Percentiles rank a stretch among this genome's conserved stretches.
Evolutionary conservation across 495 filamentous ascomycete species (phyloP).

Genomic region (Penicillium arizonense): DNA sequence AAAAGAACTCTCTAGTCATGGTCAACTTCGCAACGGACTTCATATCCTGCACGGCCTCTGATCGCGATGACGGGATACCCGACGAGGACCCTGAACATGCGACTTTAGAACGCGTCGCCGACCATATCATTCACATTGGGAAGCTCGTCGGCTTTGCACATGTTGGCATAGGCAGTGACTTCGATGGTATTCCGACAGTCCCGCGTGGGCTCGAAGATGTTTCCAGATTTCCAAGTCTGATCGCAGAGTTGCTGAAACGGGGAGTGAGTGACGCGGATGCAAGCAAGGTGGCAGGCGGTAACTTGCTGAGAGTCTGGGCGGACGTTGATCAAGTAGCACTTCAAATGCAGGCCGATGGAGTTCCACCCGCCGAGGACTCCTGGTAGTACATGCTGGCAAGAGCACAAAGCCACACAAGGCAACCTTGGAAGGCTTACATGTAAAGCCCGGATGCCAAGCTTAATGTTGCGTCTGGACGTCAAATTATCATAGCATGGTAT

Average conservation of each 20-base stretch:
- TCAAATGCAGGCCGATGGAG: slow-evolving; percentile 58
- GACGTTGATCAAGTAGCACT: slow-evolving; percentile 67
- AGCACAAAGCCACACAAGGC: too few relatives aligned
- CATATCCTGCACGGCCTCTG: slow-evolving; percentile 55
- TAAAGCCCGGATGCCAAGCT: too few relatives aligned
- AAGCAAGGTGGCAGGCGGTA: slow-evolving; percentile 66
- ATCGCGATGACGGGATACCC: slow-evolving; percentile 40
- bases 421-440: too few relatives aligned
- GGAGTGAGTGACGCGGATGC: slow-evolving; percentile 69
- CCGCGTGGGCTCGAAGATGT: slow-evolving; percentile 68
- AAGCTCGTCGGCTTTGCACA: slow-evolving; percentile 56
- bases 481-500: too few relatives aligned
- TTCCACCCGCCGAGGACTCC: slow-evolving; percentile 62
- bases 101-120: slow-evolving; percentile 76
- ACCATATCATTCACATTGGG: slow-evolving; percentile 59
- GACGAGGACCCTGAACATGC: slow-evolving; percentile 56
- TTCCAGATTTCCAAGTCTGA: slow-evolving; percentile 75
- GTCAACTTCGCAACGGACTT: slow-evolving; percentile 71
- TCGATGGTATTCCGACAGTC: slow-evolving; percentile 53
- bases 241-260: slow-evolving; percentile 66
- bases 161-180: slow-evolving; percentile 64
- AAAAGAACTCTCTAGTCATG: slow-evolving; percentile 59
- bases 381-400: background rate
- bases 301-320: slow-evolving; percentile 73
- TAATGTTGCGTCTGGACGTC: too few relatives aligned